Percentiles rank a stretch among this genome's conserved stretches.
phyloP scores from a whole-genome alignment of 495 filamentous ascomycete genomes.

The Neurospora intermedia region DNA sequence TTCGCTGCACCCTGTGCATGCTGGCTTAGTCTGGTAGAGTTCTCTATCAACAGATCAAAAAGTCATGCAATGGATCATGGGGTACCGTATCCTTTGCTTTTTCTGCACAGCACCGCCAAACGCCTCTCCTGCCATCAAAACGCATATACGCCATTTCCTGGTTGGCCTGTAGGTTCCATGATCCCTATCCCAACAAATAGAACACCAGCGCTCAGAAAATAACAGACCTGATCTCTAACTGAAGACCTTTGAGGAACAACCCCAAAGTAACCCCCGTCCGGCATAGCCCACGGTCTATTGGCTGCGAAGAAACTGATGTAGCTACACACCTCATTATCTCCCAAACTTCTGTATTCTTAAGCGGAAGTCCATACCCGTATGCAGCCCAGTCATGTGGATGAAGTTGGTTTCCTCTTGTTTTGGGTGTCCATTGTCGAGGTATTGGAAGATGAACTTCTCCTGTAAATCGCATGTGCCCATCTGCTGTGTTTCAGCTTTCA shows the following conservation, averaged over 20 bases:
- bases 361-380: neutral
- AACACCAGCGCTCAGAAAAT: neutral
- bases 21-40: neutral
- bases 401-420: neutral
- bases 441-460: neutral
- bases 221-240: neutral
- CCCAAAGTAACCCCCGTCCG: neutral
- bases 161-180: neutral
- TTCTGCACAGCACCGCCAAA: neutral
- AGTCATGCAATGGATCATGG: neutral
- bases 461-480: neutral
- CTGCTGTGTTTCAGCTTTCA: neutral
- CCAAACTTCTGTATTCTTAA: neutral
- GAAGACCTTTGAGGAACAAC: neutral
- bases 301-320: neutral
- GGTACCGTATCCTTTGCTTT: neutral
- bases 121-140: neutral
- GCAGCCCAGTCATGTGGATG: neutral
- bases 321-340: neutral
- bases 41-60: neutral
- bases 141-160: slow-evolving; percentile 1
- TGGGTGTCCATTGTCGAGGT: neutral
- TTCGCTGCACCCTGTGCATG: neutral
- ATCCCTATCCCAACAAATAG: neutral
- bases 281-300: neutral